These are phyloP conservation scores for Neurospora sp. DNA, from an alignment of 495 filamentous ascomycete species.

Conservation along the genomic window DNA sequence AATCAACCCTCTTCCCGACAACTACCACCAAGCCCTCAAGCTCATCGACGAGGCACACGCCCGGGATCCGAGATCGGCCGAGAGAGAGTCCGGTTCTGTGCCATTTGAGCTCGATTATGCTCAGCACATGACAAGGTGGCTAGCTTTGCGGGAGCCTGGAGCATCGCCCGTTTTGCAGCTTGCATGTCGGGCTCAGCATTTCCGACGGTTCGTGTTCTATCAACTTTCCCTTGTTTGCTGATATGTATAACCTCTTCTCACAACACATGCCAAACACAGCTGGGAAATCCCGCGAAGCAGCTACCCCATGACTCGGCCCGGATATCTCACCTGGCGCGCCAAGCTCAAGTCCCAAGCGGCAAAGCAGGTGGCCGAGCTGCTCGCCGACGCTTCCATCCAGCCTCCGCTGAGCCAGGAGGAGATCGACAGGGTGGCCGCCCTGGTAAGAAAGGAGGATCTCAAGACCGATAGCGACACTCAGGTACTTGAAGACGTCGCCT, in stretches of 20 bases:
- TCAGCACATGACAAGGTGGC: conserved; percentile 62
- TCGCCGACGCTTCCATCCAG: conserved; percentile 33
- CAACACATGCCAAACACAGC: conserved; percentile 30
- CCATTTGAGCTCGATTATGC: conserved; percentile 78
- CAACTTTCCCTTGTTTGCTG: neutral
- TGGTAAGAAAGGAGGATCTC: conserved; percentile 59
- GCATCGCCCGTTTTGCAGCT: conserved; percentile 56
- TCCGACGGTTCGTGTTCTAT: conserved; percentile 29
- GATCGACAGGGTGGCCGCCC: conserved; percentile 40
- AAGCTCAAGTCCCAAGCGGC: conserved; percentile 63
- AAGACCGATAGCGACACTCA: conserved; percentile 55
- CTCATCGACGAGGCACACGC: conserved; percentile 66
- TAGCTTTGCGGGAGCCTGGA: conserved; percentile 40
- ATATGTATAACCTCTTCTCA: neutral
- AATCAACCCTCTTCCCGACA: conserved; percentile 12
- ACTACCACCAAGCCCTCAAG: conserved; percentile 37
- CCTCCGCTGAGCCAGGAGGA: conserved; percentile 27
- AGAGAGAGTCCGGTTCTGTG: conserved; percentile 21
- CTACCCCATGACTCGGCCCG: conserved; percentile 58
- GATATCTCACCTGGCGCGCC: conserved; percentile 68
- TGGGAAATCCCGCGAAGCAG: conserved; percentile 66
- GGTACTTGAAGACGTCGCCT: conserved; percentile 73
- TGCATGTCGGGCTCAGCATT: conserved; percentile 74
- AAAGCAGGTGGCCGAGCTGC: conserved; percentile 42
- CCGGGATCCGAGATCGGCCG: conserved; percentile 46